Percentiles rank a stretch among this genome's conserved stretches.
Conservation (phyloP, 1,284 basidiomycete species). For the Trametes pubescens region DNA sequence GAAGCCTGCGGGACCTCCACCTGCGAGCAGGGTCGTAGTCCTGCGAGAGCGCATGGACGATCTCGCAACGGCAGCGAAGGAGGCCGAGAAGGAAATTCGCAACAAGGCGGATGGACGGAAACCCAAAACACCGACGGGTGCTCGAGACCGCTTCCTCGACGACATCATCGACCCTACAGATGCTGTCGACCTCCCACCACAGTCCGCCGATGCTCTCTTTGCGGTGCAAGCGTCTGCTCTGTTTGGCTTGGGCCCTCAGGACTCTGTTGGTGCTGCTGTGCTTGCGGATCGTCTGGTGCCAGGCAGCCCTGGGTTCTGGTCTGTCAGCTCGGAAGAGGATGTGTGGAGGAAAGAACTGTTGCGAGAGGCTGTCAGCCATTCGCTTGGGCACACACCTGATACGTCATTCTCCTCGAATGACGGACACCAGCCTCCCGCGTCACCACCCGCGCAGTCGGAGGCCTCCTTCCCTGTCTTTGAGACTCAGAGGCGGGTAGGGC, state of each 20-base stretch:
- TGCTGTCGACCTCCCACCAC: constrained; percentile 75
- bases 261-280: constrained; percentile 74
- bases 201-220: constrained; percentile 70
- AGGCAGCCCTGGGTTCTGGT: constrained; percentile 63
- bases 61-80: constrained; percentile 69
- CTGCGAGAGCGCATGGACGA: constrained; percentile 81
- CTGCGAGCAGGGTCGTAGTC: constrained; percentile 71
- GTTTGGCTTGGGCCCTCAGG: constrained; percentile 72
- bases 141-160: constrained; percentile 46
- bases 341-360: constrained; percentile 77
- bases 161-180: constrained; percentile 83
- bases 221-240: constrained; percentile 75
- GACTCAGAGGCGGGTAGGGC: constrained; percentile 34
- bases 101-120: constrained; percentile 47
- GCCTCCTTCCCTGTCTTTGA: constrained; percentile 27
- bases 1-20: constrained; percentile 40
- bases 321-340: constrained; percentile 62
- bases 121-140: constrained; percentile 43
- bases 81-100: constrained; percentile 76
- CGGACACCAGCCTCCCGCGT: constrained; percentile 31
- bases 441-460: constrained; percentile 31
- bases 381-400: constrained; percentile 62
- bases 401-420: constrained; percentile 42
- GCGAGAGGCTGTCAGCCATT: constrained; percentile 77
- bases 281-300: constrained; percentile 77